Base-by-base conservation (phyloP, 306 rosid species). In the Boehmeria nivea region DNA sequence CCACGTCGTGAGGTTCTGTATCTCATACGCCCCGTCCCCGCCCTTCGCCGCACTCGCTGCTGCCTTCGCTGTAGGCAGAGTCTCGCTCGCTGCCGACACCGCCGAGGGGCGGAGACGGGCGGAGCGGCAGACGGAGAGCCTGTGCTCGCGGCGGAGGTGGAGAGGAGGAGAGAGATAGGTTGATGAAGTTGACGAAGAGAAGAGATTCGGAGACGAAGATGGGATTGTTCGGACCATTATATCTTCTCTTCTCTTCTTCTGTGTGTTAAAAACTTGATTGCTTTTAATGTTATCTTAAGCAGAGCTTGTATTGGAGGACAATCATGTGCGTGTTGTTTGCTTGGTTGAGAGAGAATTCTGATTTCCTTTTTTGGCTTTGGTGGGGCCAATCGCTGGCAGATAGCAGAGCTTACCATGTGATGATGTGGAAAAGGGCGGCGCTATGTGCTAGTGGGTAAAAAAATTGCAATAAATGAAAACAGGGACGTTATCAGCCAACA, bases 1-100 rank as follows among this genome's bases (percentile, higher is more conserved):
- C 80, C 80, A 75, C 22, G 68, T 69, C 19, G 80, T 75, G 17
- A 69, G 65, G 69, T 54, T 65, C 58, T 69, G 65, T 2, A 40
- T 15, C 8, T 40, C 44, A 11, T 11, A 4, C 7, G 11, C 5
- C 38, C 38, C 44, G 16, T 25, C 58, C 50, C 31, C 16, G 44
- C 21, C 25, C 3, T 40, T 23, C 47, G 12, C 44, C 25, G 21
- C 52, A n/a, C 47, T 46, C 55, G 42, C 53, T 33, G 12, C 33
- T 4, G n/a, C n/a, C 21, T 21, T 36, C 24, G 58, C 61, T 8
- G 51, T 2, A 6, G 46, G 1, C 21, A 16, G 47, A 17, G 66
- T 36, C 52, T 36, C 47, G 18, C 13, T 26, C 48, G 51, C 60
- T 59, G 50, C 33, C 46, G 54, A 12, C 26, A 8, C 21, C n/a